Evolutionary conservation across 2,329 filamentous ascomycete species (phyloP), one percentile per base, ranked within the genome.

Genomic region (Aspergillus neotritici): DNA sequence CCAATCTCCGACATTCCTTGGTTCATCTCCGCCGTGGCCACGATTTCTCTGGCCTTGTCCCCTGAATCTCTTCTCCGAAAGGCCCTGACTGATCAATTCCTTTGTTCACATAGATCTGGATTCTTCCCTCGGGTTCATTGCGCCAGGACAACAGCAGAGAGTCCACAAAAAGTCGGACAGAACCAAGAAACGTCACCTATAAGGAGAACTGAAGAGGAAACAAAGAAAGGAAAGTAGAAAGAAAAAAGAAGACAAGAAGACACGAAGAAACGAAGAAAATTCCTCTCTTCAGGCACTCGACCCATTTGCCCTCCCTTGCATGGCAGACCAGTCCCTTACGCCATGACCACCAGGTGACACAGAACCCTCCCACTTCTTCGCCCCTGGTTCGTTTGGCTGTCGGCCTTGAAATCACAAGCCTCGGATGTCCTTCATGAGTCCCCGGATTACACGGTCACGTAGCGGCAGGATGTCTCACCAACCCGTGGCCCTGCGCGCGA

Each of bases 401-500:
- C 43, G 39, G 44, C 43, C 34, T 43, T 15, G 37, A 17, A 37
- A 17, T 17, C 34, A 31, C 31, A 29, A 29, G 25, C 16, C 29
- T 32, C 15, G 21, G 34, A 36, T 17, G 17, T 12, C 40, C 13
- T 28, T 29, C 31, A 33, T 43, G 31, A 17, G 47, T 49, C 40
- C 40, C 40, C 39, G 43, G 47, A 46, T 51, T 34, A 51, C 41
- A 32, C 47, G 34, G 40, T 48, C 34, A 25, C 11, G 48, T 17
- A 58, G 49, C 38, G 37, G 46, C 43, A 56, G 47, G 47, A 58
- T 61, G 56, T 57, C 57, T 41, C 59, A 57, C 39, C 57, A 57
- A 41, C 58, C 54, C 15, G 30, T 43, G 37, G 54, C 59, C 39
- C 37, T 40, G 9, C 54, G 61, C 28, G 46, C 52, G 30, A 49